Base-by-base conservation (phyloP, 2,329 filamentous ascomycete species). In the Chlorencoelia australis region DNA sequence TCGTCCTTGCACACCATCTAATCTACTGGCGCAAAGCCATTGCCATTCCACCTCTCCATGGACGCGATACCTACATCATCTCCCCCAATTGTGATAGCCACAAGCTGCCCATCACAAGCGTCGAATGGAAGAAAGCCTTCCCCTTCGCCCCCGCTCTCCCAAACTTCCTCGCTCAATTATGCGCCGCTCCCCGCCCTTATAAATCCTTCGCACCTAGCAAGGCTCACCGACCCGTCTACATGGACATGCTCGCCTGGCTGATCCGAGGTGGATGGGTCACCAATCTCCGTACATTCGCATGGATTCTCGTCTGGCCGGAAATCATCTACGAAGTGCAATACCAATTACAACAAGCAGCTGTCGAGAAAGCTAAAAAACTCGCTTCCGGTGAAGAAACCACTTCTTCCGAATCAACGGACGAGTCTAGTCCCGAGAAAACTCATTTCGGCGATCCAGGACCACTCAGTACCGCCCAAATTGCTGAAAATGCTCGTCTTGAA, bases 21-120 rank as follows among this genome's bases (percentile, higher is more conserved):
- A 87, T 96, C 43, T 94, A 93, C 62, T 96, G 89, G 88, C 79
- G 91, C 16, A 81, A 88, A 39, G 91, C 89, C 30, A 83, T 93
- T 42, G 82, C 89, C 11, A 89, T 96, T 26, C 83, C 86, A 4
- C 91, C 91, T 0, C 72, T 98, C 5, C 87, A 95, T 53, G 82
- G 83, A 28, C 74, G 88, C 31, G 88, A 96, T 56, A 82, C 80
- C 8, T 98, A 96, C 59, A 82, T 96, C 21, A 75, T 95, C 18
- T 93, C 85, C 2, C 88, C 89, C 0, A 93, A 94, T 56, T 87
- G 86, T 43, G 81, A 94, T 51, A 72, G 87, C 50, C 66, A 71
- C 34, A 75, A 77, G 30, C 69, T 96, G 1, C 69, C 78, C 15
- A 64, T 71, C 18, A 85, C 86, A 9, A 74, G 76, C 5, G 66